Conservation (phyloP, 176 grass and related monocot species). For the Ampelocalamus luodianensis region DNA sequence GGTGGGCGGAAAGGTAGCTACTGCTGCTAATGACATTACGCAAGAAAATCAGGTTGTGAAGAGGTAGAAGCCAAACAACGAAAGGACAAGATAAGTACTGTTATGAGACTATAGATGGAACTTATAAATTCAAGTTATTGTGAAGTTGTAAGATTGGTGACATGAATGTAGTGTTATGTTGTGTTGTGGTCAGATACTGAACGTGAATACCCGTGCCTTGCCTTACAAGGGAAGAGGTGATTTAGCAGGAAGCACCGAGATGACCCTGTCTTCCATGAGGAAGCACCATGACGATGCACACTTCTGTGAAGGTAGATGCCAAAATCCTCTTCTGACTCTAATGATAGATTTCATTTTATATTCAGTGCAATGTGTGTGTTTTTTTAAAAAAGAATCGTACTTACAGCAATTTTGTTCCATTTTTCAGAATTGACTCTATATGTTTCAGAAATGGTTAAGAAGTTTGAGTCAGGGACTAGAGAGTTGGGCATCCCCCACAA, state of each 20-base stretch:
- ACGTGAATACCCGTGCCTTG: conserved; percentile 67
- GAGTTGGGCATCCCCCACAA: too few species aligned
- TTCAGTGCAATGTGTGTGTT: conserved; percentile 2
- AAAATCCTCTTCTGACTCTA: conserved; percentile 28
- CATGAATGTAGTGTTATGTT: background rate
- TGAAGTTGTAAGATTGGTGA: background rate
- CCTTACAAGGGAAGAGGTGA: conserved; percentile 70
- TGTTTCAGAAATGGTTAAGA: conserved; percentile 87
- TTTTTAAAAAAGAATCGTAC: conserved; percentile 20
- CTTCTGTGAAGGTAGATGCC: conserved; percentile 57
- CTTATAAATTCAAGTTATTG: conserved; percentile 10
- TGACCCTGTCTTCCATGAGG: conserved; percentile 42
- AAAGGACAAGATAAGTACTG: conserved; percentile 74
- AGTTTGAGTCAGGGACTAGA: conserved; percentile 90
- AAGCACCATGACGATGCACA: conserved; percentile 31
- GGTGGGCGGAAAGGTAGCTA: conserved; percentile 12
- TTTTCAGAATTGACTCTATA: conserved; percentile 59
- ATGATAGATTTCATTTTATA: conserved; percentile 4
- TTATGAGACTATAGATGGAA: background rate
- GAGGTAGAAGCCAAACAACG: conserved; percentile 82
- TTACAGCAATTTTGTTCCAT: conserved; percentile 18
- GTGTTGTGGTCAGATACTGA: conserved; percentile 67
- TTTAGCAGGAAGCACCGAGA: conserved; percentile 44
- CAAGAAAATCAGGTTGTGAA: conserved; percentile 91
- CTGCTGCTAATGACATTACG: conserved; percentile 50